Conservation (phyloP, 2,329 filamentous ascomycete genomes). For the Cryphonectria japonica region DNA sequence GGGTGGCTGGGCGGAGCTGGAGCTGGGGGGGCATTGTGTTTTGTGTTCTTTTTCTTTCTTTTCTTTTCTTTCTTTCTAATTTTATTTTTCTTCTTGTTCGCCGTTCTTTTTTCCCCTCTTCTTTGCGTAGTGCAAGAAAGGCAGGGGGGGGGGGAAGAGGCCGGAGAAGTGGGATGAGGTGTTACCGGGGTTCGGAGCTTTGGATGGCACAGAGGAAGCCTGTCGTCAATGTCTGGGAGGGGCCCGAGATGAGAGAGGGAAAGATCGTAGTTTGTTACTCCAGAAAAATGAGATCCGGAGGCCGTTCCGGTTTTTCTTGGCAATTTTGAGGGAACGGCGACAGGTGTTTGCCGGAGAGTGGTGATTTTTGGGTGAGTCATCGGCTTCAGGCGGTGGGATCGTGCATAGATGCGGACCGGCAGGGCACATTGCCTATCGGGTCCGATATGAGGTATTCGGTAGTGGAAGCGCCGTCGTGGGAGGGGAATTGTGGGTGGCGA, state of each 20-base stretch:
- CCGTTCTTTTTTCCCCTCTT: no score
- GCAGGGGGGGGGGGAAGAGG: no score
- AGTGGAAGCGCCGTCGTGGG: not conserved
- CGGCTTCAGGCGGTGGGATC: not conserved
- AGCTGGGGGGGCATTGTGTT: not conserved
- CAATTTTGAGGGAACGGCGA: no score
- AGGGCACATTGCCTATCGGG: conserved; percentile 28
- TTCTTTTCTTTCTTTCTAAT: not conserved
- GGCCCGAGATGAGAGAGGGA: no score
- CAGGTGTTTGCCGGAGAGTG: not conserved
- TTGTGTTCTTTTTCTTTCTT: not conserved
- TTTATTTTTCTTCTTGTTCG: no score
- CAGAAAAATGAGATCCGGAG: not conserved
- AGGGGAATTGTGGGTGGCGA: not conserved
- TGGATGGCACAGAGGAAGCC: no score
- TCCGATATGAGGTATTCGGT: not conserved
- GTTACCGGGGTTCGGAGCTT: no score
- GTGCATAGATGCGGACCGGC: not conserved
- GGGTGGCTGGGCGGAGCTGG: conserved; percentile 14
- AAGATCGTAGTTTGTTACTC: no score
- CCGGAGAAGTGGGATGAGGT: no score
- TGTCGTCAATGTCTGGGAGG: no score
- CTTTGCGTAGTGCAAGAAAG: no score
- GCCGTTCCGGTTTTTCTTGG: not conserved
- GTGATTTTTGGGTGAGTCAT: not conserved